Percentiles rank a stretch among this genome's conserved stretches.
These are phyloP conservation scores for Leccinum rimulosum DNA, from an alignment of 768 basidiomycete species.

Conservation along the genomic window DNA sequence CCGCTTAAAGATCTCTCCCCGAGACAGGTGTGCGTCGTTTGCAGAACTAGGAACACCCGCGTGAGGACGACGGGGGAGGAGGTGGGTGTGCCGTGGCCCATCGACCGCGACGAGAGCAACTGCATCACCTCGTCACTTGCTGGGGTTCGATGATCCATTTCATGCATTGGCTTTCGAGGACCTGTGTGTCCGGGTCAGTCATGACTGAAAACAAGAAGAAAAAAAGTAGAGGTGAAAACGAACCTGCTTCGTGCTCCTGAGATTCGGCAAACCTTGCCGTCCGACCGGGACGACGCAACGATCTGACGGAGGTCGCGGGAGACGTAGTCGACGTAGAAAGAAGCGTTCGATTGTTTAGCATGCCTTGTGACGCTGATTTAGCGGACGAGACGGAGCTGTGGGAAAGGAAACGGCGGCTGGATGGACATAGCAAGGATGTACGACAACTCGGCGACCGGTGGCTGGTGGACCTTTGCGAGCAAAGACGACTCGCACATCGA, in stretches of 20 bases:
- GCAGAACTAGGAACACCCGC: background rate
- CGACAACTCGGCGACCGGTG: constrained; percentile 6
- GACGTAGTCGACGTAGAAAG: constrained; percentile 77
- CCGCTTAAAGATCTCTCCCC: constrained; percentile 74
- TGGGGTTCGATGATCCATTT: constrained; percentile 83
- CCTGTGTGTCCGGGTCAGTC: background rate
- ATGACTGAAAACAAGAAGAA: background rate
- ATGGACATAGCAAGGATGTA: background rate
- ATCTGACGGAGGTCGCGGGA: constrained; percentile 76
- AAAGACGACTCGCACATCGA: constrained; percentile 80
- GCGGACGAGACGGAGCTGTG: background rate
- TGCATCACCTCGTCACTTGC: constrained; percentile 65
- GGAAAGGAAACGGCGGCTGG: background rate
- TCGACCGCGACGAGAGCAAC: background rate
- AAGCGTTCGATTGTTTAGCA: constrained; percentile 18
- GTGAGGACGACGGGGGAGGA: background rate
- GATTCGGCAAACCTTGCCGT: constrained; percentile 81
- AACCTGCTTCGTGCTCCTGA: constrained; percentile 82
- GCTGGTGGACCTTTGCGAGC: constrained; percentile 56
- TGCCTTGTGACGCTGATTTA: constrained; percentile 19
- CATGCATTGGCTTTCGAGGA: constrained; percentile 85
- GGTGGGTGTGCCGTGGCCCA: background rate
- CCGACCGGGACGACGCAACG: constrained; percentile 85
- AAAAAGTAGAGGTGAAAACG: constrained; percentile 10
- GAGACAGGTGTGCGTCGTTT: constrained; percentile 40